A percentile compares a stretch with the other conserved stretches of the same genome.
Conservation (phyloP, 805 yeast genomes). For the Saccharomycopsis vini region DNA sequence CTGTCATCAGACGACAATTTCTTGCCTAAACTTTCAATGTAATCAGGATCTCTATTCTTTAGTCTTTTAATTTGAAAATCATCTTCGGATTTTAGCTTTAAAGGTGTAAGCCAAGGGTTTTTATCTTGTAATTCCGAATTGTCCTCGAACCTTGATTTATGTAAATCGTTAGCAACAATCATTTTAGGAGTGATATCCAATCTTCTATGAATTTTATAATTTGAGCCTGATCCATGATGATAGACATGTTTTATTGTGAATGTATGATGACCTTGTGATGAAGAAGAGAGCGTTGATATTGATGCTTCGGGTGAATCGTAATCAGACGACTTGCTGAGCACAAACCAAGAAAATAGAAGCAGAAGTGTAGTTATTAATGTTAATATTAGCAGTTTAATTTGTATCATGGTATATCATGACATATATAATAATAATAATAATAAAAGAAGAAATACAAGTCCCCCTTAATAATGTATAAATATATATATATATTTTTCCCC, state of each 20-base stretch:
- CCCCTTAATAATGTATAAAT: too few species aligned
- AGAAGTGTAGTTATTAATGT: too few species aligned
- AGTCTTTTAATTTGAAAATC: constrained; percentile 29
- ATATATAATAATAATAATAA: too few species aligned
- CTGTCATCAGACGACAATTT: constrained; percentile 37
- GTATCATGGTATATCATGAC: too few species aligned
- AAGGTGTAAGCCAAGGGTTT: constrained; percentile 27
- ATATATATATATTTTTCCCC: too few species aligned
- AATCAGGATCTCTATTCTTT: constrained; percentile 44
- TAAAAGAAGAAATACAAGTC: too few species aligned
- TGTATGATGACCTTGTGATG: background rate
- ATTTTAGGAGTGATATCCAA: constrained; percentile 47
- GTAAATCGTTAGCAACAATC: constrained; percentile 1
- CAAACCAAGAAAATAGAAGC: too few species aligned
- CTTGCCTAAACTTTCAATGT: constrained; percentile 55
- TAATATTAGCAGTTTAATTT: too few species aligned
- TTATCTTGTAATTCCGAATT: constrained; percentile 35
- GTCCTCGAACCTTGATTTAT: constrained; percentile 20
- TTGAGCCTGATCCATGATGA: constrained; percentile 49
- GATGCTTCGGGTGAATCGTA: too few species aligned
- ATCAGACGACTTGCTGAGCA: too few species aligned
- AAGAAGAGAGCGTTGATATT: too few species aligned
- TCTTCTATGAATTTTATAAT: constrained; percentile 36
- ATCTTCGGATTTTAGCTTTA: constrained; percentile 19
- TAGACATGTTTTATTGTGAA: constrained; percentile 46